Conservation (phyloP, 1,284 basidiomycete genomes). For the Albatrellus sp. region DNA sequence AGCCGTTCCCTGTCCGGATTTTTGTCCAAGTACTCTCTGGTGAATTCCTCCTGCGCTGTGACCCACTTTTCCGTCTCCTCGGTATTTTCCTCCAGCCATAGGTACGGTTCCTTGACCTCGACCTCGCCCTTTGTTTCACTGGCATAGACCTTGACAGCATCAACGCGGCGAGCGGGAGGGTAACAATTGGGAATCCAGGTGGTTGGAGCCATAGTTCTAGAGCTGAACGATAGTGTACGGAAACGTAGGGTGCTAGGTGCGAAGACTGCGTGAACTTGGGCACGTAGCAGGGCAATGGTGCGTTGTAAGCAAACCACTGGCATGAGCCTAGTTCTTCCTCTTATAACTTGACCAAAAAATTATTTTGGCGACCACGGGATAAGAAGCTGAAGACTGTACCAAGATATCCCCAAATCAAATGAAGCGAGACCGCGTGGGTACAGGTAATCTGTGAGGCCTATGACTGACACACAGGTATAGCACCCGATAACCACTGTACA, state of each 20-base stretch:
- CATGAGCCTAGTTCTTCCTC: neutral
- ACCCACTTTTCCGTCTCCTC: slow-evolving; percentile 57
- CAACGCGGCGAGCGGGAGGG: slow-evolving; percentile 48
- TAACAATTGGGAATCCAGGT: slow-evolving; percentile 38
- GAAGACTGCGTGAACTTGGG: neutral
- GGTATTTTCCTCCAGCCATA: slow-evolving; percentile 54
- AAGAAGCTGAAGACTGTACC: too few species aligned
- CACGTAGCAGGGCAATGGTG: neutral
- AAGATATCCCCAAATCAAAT: too few species aligned
- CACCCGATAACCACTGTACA: too few species aligned
- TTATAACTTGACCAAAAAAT: too few species aligned
- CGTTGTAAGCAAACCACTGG: slow-evolving; percentile 4
- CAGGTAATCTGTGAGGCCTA: too few species aligned
- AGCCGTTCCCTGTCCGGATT: slow-evolving; percentile 45
- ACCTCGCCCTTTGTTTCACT: slow-evolving; percentile 49
- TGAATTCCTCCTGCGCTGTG: slow-evolving; percentile 48
- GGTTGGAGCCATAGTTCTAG: slow-evolving; percentile 17
- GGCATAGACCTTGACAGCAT: slow-evolving; percentile 58
- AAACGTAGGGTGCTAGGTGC: neutral
- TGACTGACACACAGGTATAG: too few species aligned
- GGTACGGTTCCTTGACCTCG: slow-evolving; percentile 58
- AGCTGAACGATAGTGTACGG: slow-evolving; percentile 3
- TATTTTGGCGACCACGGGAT: too few species aligned
- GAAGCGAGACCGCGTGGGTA: too few species aligned
- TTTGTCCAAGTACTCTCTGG: slow-evolving; percentile 46